Base-by-base conservation (phyloP, 2,329 filamentous ascomycete genomes). In the Fusarium haematococcum region DNA sequence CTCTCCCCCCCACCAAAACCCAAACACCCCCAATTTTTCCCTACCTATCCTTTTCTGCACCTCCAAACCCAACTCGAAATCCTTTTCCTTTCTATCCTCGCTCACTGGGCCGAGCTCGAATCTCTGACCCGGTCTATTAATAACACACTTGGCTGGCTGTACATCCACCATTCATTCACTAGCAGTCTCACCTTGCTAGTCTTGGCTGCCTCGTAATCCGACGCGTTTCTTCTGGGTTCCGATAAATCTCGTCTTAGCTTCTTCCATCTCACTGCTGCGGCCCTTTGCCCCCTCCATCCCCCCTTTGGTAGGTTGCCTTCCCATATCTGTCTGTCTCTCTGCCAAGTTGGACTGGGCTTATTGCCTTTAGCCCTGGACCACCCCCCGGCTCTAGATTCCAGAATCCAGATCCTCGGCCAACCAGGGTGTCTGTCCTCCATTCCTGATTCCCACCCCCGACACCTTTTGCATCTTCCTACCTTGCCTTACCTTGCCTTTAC, bases 401-500 rank as follows among this genome's bases (percentile, higher is more conserved):
- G 74, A 78, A 70, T 75, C 66, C 72, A 75, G 70, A 78, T 78
- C 59, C 67, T 79, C 69, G 71, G 69, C 77, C 77, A 79, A 78
- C 77, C 77, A 79, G 77, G 72, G 63, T 77, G 45, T 74, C 58
- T 56, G 54, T 70, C 74, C 67, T 68, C 60, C 60, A 63, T 61
- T 74, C 64, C 74, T 67, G 75, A 79, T 78, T 79, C 77, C 77
- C 77, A 72, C 61, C 75, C 74, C 61, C 52, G 56, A 62, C 67
- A 35, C 61, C 61, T 39, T 11, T 58, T 48, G 58, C 57, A 67
- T 70, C 65, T 35, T 59, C 65, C 58, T 52, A 68, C 58, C 62
- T 60, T 63, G 35, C 60, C 52, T 63, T 57, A 65, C 48, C 62
- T 73, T 52, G 43, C 54, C 35, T 41, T 39, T 39, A 57, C 65